Conservation (phyloP, 2,329 filamentous ascomycete species). For the Reticulascus tulasneorum region DNA sequence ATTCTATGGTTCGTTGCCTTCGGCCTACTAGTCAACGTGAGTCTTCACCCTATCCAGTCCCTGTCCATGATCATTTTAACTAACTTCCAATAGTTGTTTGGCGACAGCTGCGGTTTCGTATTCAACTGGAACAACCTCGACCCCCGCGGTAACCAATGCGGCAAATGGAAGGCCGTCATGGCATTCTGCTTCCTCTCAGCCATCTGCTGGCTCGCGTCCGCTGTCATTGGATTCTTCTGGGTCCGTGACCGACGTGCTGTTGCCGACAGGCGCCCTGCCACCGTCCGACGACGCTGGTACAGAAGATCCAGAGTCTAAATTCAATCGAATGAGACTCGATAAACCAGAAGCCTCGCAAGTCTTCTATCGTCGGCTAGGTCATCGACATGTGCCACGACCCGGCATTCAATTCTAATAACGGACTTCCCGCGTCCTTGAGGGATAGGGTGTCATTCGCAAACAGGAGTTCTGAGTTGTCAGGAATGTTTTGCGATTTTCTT, state of each 20-base stretch:
- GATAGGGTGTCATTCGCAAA: too few relatives aligned
- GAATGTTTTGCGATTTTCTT: background rate
- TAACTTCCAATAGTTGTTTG: conserved; percentile 28
- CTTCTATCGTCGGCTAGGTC: too few relatives aligned
- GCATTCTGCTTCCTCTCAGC: conserved; percentile 71
- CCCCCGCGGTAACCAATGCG: conserved; percentile 49
- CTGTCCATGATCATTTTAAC: background rate
- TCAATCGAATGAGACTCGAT: too few relatives aligned
- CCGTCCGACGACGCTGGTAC: conserved; percentile 35
- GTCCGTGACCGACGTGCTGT: conserved; percentile 34
- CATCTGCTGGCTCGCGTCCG: conserved; percentile 65
- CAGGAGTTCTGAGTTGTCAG: too few relatives aligned
- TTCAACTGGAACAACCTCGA: conserved; percentile 58
- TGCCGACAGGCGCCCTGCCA: conserved; percentile 19
- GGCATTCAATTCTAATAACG: too few relatives aligned
- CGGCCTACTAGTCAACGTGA: conserved; percentile 59
- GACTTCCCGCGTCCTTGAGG: too few relatives aligned
- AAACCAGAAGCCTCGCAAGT: too few relatives aligned
- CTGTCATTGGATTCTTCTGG: conserved; percentile 54
- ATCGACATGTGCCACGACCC: too few relatives aligned
- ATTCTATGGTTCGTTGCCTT: conserved; percentile 68
- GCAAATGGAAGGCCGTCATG: conserved; percentile 66
- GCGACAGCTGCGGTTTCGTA: conserved; percentile 48
- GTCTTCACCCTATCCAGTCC: conserved; percentile 26
- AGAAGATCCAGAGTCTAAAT: conserved; percentile 38